Conservation (phyloP, 2,329 filamentous ascomycete genomes). For the Fusarium anguioides region DNA sequence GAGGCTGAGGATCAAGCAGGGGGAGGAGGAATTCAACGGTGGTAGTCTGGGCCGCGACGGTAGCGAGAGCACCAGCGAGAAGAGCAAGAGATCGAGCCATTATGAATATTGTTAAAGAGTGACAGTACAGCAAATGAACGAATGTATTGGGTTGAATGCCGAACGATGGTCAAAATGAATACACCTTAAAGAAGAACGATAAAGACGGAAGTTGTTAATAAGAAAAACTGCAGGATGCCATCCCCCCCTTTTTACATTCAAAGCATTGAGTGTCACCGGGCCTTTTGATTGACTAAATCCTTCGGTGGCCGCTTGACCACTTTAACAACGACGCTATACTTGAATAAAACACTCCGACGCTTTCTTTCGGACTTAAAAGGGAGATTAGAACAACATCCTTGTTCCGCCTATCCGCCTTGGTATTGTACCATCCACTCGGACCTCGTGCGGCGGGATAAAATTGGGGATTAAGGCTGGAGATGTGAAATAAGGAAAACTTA, state of each 20-base stretch:
- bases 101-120: conserved; percentile 15
- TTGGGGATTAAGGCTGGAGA: conserved; percentile 2
- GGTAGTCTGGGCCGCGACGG: conserved; percentile 43
- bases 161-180: conserved; percentile 6
- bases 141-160: conserved; percentile 25
- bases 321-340: conserved; percentile 19
- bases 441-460: conserved; percentile 13
- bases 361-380: conserved; percentile 11
- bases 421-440: not conserved
- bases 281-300: conserved; percentile 23
- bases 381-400: conserved; percentile 19
- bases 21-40: conserved; percentile 47
- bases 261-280: not conserved
- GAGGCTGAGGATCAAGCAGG: conserved; percentile 31
- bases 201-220: not conserved
- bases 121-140: conserved; percentile 29
- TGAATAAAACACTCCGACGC: conserved; percentile 12
- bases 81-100: conserved; percentile 45
- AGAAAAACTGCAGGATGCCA: not conserved
- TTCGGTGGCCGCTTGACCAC: conserved; percentile 17
- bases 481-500: not conserved
- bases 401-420: conserved; percentile 19
- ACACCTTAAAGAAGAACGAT: not conserved
- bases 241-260: conserved; percentile 17
- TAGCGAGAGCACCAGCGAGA: conserved; percentile 37